Conservation (phyloP, 148 eudicot species). For the Rhododendron griersonianum region DNA sequence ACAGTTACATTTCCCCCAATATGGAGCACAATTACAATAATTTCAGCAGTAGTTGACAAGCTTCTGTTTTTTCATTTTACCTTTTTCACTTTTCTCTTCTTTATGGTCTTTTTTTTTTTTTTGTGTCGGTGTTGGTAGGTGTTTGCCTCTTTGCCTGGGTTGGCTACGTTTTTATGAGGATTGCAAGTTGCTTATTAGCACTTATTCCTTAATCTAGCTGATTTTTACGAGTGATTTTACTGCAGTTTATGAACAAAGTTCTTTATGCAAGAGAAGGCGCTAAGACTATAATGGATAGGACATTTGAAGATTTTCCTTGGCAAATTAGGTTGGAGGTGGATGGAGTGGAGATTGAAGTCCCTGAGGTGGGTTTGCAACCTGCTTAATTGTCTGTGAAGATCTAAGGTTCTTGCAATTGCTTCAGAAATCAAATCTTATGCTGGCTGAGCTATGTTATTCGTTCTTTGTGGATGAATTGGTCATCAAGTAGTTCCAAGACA, state of each 20-base stretch:
- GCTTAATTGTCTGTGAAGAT: conserved; percentile 3
- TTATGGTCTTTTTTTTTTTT: neutral
- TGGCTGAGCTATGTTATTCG: neutral
- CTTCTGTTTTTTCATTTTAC: neutral
- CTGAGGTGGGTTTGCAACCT: conserved; percentile 56
- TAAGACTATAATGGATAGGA: conserved; percentile 87
- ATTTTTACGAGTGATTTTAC: neutral
- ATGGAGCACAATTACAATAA: neutral
- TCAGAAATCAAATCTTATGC: neutral
- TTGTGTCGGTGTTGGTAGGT: neutral
- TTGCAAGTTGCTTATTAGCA: neutral
- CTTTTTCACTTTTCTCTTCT: neutral
- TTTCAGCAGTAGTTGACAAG: neutral
- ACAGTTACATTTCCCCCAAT: neutral
- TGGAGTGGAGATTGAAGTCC: conserved; percentile 87
- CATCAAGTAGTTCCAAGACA: neutral
- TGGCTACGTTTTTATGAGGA: neutral
- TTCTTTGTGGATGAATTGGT: neutral
- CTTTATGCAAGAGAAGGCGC: conserved; percentile 99
- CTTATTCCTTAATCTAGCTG: neutral
- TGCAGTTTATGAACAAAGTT: conserved; percentile 99
- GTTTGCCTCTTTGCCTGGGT: neutral
- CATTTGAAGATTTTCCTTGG: conserved; percentile 89
- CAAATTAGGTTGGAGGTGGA: conserved; percentile 94
- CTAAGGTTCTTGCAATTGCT: neutral